These are phyloP conservation scores for Candida pini DNA, from an alignment of 805 yeast genomes.

Conservation along the genomic window DNA sequence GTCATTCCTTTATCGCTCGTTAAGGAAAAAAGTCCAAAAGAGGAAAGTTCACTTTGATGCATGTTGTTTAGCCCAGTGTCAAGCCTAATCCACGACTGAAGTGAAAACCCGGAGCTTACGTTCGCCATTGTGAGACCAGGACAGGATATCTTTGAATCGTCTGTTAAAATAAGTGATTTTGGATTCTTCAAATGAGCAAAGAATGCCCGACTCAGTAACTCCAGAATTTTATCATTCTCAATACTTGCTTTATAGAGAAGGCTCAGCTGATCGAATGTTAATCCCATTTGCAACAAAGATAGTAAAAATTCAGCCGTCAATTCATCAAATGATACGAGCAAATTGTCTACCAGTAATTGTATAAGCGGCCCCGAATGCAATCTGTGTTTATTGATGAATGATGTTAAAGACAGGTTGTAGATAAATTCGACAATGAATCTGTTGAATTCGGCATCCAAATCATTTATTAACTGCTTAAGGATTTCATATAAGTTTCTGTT, in stretches of 20 bases:
- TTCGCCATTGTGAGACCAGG: conserved; percentile 9
- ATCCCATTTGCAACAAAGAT: conserved; percentile 16
- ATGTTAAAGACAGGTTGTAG: conserved; percentile 10
- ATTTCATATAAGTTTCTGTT: conserved; percentile 1
- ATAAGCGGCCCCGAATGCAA: conserved; percentile 10
- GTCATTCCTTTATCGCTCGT: conserved; percentile 1
- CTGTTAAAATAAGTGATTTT: conserved; percentile 7
- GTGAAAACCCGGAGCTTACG: conserved; percentile 14
- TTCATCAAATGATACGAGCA: not conserved
- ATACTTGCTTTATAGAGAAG: conserved; percentile 8
- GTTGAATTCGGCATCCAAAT: conserved; percentile 1
- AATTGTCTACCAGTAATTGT: conserved; percentile 6
- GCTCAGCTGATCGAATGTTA: conserved; percentile 7
- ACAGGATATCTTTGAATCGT: conserved; percentile 9
- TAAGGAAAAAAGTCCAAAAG: conserved; percentile 4
- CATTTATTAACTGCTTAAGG: conserved; percentile 1
- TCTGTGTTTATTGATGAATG: conserved; percentile 17
- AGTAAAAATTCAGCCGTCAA: conserved; percentile 3
- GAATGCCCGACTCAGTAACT: conserved; percentile 4
- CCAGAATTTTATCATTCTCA: conserved; percentile 1
- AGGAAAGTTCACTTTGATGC: not conserved
- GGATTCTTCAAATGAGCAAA: conserved; percentile 4
- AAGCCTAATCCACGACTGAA: conserved; percentile 23
- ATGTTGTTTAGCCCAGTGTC: conserved; percentile 4
- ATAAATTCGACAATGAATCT: conserved; percentile 11